Percentiles rank a stretch among this genome's conserved stretches.
Evolutionary conservation across 176 grass and related monocot genomes (phyloP).

Genomic region (Cocos nucifera): DNA sequence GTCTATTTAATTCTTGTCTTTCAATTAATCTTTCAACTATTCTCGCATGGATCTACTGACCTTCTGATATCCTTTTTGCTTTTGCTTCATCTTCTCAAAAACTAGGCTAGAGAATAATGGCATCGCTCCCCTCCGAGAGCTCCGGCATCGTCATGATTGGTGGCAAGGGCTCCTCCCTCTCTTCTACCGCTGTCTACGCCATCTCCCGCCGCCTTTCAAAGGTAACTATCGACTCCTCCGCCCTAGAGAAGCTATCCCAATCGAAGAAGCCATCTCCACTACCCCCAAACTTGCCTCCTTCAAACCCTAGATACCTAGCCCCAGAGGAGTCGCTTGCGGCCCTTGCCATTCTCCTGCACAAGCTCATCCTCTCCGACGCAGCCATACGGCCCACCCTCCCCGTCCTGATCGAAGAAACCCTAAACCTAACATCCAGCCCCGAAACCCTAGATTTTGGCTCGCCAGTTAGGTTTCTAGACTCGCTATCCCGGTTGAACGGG

Average conservation of each 20-base stretch:
- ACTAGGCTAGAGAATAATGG: no score
- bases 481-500: slow-evolving; percentile 20
- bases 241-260: slow-evolving; percentile 48
- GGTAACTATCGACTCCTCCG: slow-evolving; percentile 53
- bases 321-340: slow-evolving; percentile 44
- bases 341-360: slow-evolving; percentile 68
- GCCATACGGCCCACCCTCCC: slow-evolving; percentile 31
- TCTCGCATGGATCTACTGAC: no score
- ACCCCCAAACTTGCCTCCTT: slow-evolving; percentile 7
- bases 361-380: slow-evolving; percentile 49
- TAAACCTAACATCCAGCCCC: slow-evolving; percentile 8
- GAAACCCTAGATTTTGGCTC: slow-evolving; percentile 36
- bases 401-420: slow-evolving; percentile 29
- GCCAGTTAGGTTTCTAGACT: slow-evolving; percentile 23
- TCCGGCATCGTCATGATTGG: slow-evolving; percentile 38
- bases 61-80: no score
- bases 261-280: slow-evolving; percentile 16
- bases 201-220: slow-evolving; percentile 27
- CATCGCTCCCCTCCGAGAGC: slow-evolving; percentile 16
- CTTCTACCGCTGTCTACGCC: slow-evolving; percentile 44
- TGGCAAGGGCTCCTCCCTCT: slow-evolving; percentile 50
- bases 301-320: slow-evolving; percentile 19
- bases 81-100: no score
- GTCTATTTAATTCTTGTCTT: no score
- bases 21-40: no score